A percentile compares a stretch with the other conserved stretches of the same genome.
phyloP scores from a whole-genome alignment of 176 grass and related monocot genomes.

The Ensete glaucum region DNA sequence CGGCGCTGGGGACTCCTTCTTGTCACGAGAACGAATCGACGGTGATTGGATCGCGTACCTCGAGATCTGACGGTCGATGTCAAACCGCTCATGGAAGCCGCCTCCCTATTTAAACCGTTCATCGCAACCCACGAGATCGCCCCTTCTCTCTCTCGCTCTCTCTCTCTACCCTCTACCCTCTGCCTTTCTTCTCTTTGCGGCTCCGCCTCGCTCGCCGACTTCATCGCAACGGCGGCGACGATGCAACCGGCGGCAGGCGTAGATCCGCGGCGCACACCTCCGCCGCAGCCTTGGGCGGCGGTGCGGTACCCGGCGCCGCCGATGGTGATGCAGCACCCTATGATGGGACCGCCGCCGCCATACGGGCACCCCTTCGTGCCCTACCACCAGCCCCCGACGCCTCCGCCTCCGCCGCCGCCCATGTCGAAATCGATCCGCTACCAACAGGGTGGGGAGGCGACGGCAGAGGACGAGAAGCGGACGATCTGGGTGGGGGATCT shows the following conservation, averaged over 20 bases:
- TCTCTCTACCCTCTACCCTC: no score
- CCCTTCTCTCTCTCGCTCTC: not conserved
- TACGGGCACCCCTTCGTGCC: conserved; percentile 11
- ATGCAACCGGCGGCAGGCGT: not conserved
- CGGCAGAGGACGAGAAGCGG: conserved; percentile 10
- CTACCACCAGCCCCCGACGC: conserved; percentile 6
- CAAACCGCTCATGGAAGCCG: not conserved
- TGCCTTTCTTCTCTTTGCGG: not conserved
- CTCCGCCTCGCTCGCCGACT: not conserved
- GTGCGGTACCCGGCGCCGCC: conserved; percentile 4
- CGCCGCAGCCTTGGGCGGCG: conserved; percentile 4
- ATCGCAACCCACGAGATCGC: conserved; percentile 3
- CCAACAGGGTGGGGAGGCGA: conserved; percentile 1
- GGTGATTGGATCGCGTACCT: not conserved
- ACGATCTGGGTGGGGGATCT: conserved; percentile 17
- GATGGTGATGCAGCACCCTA: conserved; percentile 16
- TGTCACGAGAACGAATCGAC: not conserved
- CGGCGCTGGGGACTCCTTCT: not conserved
- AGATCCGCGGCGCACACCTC: conserved; percentile 8
- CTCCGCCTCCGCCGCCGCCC: not conserved
- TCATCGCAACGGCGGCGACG: not conserved
- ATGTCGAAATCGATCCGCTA: not conserved
- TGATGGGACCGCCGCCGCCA: conserved; percentile 7
- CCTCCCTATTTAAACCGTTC: conserved; percentile 14
- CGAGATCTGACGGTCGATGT: not conserved